Conservation (phyloP, 352 stramenopile genomes). For the Globisporangium cystogenes region DNA sequence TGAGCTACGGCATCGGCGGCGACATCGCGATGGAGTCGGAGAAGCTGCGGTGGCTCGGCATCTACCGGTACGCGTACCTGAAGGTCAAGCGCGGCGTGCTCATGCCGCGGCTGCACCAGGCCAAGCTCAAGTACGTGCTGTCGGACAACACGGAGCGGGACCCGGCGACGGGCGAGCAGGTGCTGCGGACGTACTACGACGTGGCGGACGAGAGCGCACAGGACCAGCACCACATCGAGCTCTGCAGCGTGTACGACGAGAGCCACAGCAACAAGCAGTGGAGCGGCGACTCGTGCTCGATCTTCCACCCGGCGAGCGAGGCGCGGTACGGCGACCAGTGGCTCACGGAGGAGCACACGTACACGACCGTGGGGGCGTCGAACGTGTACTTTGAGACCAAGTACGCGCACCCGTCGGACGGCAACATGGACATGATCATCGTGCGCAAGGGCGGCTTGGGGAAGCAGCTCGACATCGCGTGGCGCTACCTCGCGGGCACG, state of each 20-base stretch:
- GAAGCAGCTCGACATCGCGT: conserved; percentile 40
- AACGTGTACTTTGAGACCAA: conserved; percentile 83
- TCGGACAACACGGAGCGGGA: conserved; percentile 44
- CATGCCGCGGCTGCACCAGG: conserved; percentile 40
- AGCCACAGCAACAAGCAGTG: conserved; percentile 44
- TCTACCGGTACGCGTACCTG: conserved; percentile 69
- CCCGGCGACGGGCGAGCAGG: conserved; percentile 35
- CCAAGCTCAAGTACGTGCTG: conserved; percentile 70
- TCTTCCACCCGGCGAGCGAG: conserved; percentile 54
- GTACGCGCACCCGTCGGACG: conserved; percentile 73
- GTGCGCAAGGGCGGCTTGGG: conserved; percentile 41
- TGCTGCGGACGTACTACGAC: conserved; percentile 71
- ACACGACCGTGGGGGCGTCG: conserved; percentile 53
- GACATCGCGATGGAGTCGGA: conserved; percentile 78
- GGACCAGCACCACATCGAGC: conserved; percentile 69
- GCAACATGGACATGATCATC: conserved; percentile 77
- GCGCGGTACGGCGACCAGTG: conserved; percentile 53
- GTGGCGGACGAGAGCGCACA: conserved; percentile 47
- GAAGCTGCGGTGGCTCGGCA: conserved; percentile 54
- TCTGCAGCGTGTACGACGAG: conserved; percentile 73
- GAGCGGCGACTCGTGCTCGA: conserved; percentile 49
- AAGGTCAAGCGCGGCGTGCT: conserved; percentile 65
- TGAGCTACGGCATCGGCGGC: conserved; percentile 66
- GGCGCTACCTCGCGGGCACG: conserved; percentile 48
- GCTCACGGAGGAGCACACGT: conserved; percentile 38